A percentile compares a stretch with the other conserved stretches of the same genome.
phyloP scores from a whole-genome alignment of 2,329 filamentous ascomycete genomes.

The Alternaria postmessia region DNA sequence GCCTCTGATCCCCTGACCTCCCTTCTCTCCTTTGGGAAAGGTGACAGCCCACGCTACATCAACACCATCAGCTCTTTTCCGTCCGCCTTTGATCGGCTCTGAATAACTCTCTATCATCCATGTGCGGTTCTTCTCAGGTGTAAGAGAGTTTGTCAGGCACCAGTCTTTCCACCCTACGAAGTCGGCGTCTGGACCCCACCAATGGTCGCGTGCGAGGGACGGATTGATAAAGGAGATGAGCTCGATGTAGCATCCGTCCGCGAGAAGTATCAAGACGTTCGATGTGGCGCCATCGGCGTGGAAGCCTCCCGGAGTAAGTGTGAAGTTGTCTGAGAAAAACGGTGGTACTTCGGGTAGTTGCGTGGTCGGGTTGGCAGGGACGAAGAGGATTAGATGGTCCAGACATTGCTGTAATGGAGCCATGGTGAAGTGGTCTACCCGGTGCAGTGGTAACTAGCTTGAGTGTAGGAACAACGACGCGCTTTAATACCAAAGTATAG shows the following conservation, averaged over 20 bases:
- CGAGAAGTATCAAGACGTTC: constrained; percentile 70
- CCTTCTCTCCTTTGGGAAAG: constrained; percentile 54
- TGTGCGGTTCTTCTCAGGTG: constrained; percentile 22
- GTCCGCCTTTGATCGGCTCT: constrained; percentile 61
- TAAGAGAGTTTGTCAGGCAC: constrained; percentile 51
- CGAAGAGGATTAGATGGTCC: constrained; percentile 71
- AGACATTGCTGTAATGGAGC: constrained; percentile 47
- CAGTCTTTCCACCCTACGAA: constrained; percentile 68
- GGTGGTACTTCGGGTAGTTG: constrained; percentile 47
- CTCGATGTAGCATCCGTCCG: constrained; percentile 72
- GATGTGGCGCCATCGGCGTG: constrained; percentile 68
- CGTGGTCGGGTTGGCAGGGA: constrained; percentile 63
- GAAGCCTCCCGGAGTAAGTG: constrained; percentile 66
- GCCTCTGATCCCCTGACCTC: constrained; percentile 53
- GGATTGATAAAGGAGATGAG: constrained; percentile 68
- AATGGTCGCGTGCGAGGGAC: constrained; percentile 59
- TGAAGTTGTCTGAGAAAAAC: constrained; percentile 65
- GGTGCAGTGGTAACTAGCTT: too few relatives aligned
- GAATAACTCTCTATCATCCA: constrained; percentile 54
- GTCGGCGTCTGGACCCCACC: constrained; percentile 64
- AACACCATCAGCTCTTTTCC: constrained; percentile 63
- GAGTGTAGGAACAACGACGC: too few relatives aligned
- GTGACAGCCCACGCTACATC: constrained; percentile 68
- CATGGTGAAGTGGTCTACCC: neutral
- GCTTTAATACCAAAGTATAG: neutral